Percentiles rank a stretch among this genome's conserved stretches.
These are phyloP conservation scores for Alternaria burnsii DNA, from an alignment of 2,329 filamentous ascomycete genomes.

Conservation along the genomic window DNA sequence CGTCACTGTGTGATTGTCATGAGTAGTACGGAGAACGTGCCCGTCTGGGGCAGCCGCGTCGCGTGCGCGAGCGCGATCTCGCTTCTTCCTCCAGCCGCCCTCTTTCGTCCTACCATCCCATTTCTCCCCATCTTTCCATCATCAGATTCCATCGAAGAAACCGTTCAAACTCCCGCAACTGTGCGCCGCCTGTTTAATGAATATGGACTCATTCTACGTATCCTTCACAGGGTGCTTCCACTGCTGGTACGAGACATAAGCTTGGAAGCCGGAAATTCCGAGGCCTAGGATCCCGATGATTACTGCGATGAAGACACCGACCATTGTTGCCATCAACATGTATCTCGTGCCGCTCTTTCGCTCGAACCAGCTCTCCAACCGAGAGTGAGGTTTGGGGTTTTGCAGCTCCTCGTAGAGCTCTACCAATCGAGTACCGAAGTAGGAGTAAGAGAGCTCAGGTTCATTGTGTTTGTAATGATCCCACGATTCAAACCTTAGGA, in stretches of 20 bases:
- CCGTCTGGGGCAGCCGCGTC: neutral
- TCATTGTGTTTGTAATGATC: slow-evolving; percentile 21
- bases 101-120: neutral
- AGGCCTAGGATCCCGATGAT: slow-evolving; percentile 36
- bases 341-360: slow-evolving; percentile 39
- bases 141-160: neutral
- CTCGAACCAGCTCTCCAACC: slow-evolving; percentile 37
- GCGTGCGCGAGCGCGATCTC: slow-evolving; percentile 3
- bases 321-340: slow-evolving; percentile 45
- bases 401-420: slow-evolving; percentile 36
- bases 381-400: slow-evolving; percentile 28
- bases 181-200: neutral
- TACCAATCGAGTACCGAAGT: slow-evolving; percentile 32
- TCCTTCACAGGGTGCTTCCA: slow-evolving; percentile 41
- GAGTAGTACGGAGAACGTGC: neutral
- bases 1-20: neutral
- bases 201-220: neutral
- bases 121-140: neutral
- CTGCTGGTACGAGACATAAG: slow-evolving; percentile 44
- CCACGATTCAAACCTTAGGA: neutral
- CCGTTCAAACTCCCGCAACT: too few relatives aligned
- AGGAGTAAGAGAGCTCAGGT: slow-evolving; percentile 31
- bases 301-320: slow-evolving; percentile 41
- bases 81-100: neutral
- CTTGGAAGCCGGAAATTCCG: slow-evolving; percentile 38